phyloP scores from a whole-genome alignment of 2,329 filamentous ascomycete species.

The Fusarium sp. region DNA sequence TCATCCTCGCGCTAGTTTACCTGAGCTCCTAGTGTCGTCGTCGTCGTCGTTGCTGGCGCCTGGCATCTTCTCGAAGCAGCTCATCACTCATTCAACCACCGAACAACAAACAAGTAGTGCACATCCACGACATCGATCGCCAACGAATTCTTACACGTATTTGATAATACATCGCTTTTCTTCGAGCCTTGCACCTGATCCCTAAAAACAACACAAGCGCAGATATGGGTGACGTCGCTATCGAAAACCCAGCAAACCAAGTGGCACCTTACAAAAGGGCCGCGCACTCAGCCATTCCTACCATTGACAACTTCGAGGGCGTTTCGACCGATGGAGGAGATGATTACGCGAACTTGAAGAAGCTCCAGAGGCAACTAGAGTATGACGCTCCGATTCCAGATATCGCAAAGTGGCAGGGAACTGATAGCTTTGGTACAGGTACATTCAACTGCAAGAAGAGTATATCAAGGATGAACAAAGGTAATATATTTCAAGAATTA shows the following conservation, averaged over 20 bases:
- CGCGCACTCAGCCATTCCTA: constrained; percentile 83
- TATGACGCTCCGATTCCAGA: constrained; percentile 58
- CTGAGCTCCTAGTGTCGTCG: constrained; percentile 46
- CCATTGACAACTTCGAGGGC: constrained; percentile 90
- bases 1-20: constrained; percentile 28
- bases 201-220: constrained; percentile 26
- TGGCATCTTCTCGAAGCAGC: constrained; percentile 46
- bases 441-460: constrained; percentile 98
- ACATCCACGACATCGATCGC: constrained; percentile 23
- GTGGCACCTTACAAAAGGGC: constrained; percentile 84
- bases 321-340: constrained; percentile 83
- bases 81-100: constrained; percentile 37
- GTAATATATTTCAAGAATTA: constrained; percentile 55
- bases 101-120: constrained; percentile 28
- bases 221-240: constrained; percentile 86
- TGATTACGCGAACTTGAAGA: constrained; percentile 96
- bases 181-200: background rate
- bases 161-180: background rate
- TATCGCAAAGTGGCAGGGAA: constrained; percentile 6
- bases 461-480: constrained; percentile 99
- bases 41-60: constrained; percentile 49
- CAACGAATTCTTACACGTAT: constrained; percentile 4
- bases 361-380: constrained; percentile 95
- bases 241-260: constrained; percentile 83
- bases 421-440: constrained; percentile 62